phyloP scores from a whole-genome alignment of 768 basidiomycete species.

The Amanita muscaria region DNA sequence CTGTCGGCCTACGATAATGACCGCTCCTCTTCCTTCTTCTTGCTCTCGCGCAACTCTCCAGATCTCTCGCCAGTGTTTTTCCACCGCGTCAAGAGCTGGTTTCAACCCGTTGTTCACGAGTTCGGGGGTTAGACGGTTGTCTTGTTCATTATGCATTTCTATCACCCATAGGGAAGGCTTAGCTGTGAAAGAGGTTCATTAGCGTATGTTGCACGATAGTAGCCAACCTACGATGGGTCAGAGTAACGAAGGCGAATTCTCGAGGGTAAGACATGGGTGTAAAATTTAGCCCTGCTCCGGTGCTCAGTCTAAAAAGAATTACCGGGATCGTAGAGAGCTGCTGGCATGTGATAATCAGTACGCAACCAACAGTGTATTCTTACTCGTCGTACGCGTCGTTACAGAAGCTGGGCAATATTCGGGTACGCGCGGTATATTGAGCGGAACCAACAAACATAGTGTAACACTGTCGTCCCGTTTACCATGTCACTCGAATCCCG shows the following conservation, averaged over 20 bases:
- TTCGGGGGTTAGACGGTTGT: conserved; percentile 55
- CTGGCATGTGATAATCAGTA: conserved; percentile 6
- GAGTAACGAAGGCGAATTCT: conserved; percentile 55
- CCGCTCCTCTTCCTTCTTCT: conserved; percentile 52
- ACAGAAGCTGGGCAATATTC: too few species aligned
- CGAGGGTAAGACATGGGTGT: conserved; percentile 35
- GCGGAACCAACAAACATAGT: conserved; percentile 10
- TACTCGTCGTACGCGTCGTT: too few species aligned
- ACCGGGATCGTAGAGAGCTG: neutral
- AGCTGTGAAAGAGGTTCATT: conserved; percentile 27
- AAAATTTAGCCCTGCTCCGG: too few species aligned
- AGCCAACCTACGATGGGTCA: conserved; percentile 34
- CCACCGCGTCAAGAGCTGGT: conserved; percentile 66
- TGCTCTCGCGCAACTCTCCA: conserved; percentile 40
- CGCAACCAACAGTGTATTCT: too few species aligned
- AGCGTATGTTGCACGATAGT: neutral
- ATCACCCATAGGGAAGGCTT: conserved; percentile 61
- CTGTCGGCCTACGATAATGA: conserved; percentile 69
- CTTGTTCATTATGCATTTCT: conserved; percentile 71
- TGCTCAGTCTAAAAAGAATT: too few species aligned
- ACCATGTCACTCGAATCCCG: conserved; percentile 30
- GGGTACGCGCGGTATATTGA: too few species aligned
- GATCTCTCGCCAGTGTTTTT: conserved; percentile 57
- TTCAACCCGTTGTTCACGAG: conserved; percentile 53
- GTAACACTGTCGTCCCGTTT: conserved; percentile 10